A percentile compares a stretch with the other conserved stretches of the same genome.
Evolutionary conservation across 169 alveolate species (phyloP).

Genomic region (Haemoproteus tartakovskyi): DNA sequence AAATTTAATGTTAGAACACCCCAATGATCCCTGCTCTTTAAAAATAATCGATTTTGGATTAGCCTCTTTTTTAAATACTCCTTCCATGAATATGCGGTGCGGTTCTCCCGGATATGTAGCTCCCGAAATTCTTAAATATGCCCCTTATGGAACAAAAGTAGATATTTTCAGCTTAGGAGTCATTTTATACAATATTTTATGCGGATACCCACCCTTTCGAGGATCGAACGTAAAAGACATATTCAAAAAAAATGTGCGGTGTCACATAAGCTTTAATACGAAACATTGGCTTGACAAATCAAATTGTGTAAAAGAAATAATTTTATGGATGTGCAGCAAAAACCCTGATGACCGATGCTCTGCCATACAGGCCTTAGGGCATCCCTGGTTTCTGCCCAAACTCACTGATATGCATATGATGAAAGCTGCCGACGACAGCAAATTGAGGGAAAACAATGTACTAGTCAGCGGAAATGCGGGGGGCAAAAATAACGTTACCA

Average conservation of each 20-base stretch:
- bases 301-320: conserved; percentile 75
- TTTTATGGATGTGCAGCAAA: conserved; percentile 81
- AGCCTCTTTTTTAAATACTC: conserved; percentile 73
- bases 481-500: no score
- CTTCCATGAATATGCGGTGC: conserved; percentile 78
- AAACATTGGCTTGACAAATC: conserved; percentile 73
- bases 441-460: conserved; percentile 13
- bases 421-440: conserved; percentile 10
- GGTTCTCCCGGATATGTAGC: conserved; percentile 88
- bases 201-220: conserved; percentile 86
- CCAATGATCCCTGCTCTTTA: conserved; percentile 74
- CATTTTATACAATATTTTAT: conserved; percentile 82
- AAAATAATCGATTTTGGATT: conserved; percentile 84
- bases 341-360: conserved; percentile 79
- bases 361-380: conserved; percentile 82
- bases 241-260: conserved; percentile 73
- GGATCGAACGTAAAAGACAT: conserved; percentile 69
- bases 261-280: conserved; percentile 70
- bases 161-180: conserved; percentile 88
- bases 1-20: conserved; percentile 82
- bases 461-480: no score
- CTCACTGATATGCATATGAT: conserved; percentile 54
- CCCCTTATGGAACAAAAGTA: conserved; percentile 82
- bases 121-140: conserved; percentile 80
- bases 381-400: conserved; percentile 78